Evolutionary conservation across 108 stramenopile genomes (phyloP).

Genomic region (Pinguiococcus pyrenoidosus): DNA sequence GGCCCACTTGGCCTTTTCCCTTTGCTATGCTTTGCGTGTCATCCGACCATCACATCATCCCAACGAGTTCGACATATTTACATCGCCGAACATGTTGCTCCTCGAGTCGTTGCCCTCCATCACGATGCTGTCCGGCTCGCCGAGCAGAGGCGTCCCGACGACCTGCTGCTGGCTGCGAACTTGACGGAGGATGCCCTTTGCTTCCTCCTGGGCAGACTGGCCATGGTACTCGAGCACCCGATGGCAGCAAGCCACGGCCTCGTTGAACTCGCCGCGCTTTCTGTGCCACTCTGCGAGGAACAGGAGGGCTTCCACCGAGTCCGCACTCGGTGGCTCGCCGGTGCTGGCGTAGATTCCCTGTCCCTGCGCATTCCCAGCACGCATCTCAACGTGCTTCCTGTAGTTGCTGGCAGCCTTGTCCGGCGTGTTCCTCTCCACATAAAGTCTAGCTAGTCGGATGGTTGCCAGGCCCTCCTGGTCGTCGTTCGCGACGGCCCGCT

Average conservation of each 20-base stretch:
- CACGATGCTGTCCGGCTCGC: too few species aligned
- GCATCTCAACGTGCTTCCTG: not conserved
- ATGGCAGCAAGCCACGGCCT: not conserved
- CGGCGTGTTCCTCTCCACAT: not conserved
- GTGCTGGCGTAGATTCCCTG: not conserved
- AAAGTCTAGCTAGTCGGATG: not conserved
- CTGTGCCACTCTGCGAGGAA: not conserved
- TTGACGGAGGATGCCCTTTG: too few species aligned
- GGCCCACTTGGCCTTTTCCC: too few species aligned
- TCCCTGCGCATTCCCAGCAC: not conserved
- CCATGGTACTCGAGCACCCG: not conserved
- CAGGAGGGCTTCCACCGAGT: not conserved
- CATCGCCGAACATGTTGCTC: too few species aligned
- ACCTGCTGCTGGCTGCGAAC: too few species aligned
- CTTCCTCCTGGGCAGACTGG: too few species aligned
- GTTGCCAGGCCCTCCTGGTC: constrained; percentile 51
- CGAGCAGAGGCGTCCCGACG: too few species aligned
- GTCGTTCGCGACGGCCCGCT: constrained; percentile 66
- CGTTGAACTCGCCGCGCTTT: not conserved
- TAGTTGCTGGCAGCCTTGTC: not conserved
- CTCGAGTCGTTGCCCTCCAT: too few species aligned
- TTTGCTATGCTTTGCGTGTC: too few species aligned
- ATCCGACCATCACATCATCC: too few species aligned
- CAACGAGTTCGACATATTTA: too few species aligned
- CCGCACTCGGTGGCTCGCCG: not conserved